Evolutionary conservation across 768 basidiomycete species (phyloP).

Genomic region (Roridomyces roridus): DNA sequence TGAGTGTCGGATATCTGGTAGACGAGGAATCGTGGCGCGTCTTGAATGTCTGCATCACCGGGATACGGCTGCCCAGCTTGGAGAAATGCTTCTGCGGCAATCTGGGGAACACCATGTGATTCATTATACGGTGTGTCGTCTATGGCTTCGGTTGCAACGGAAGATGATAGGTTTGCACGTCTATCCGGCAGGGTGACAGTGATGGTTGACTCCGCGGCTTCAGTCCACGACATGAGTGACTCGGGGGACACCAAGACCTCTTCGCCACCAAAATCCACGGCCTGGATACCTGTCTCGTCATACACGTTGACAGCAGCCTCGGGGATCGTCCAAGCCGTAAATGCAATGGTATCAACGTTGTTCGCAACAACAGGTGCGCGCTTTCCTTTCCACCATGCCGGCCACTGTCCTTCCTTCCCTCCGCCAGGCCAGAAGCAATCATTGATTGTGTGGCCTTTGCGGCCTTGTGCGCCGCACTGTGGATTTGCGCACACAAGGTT

Average conservation of each 20-base stretch:
- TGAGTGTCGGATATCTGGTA: not conserved
- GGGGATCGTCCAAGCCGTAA: slow-evolving; percentile 3
- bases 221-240: slow-evolving; percentile 5
- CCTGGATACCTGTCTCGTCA: not conserved
- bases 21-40: not conserved
- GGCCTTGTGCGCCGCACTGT: not conserved
- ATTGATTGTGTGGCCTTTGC: not conserved
- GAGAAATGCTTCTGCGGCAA: not conserved
- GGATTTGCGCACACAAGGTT: slow-evolving; percentile 4
- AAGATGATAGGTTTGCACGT: not conserved
- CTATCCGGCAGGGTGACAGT: not conserved
- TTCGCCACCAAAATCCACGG: not conserved
- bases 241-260: not conserved
- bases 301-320: not conserved
- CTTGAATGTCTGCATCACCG: not conserved
- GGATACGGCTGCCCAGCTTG: not conserved
- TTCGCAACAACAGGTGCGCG: not conserved
- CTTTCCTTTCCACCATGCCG: slow-evolving; percentile 17
- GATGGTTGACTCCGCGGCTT: not conserved
- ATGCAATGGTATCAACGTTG: not conserved
- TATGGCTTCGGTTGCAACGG: not conserved
- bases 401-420: slow-evolving; percentile 19
- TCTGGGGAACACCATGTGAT: not conserved
- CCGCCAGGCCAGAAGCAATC: slow-evolving; percentile 21
- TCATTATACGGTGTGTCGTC: not conserved